phyloP scores from a whole-genome alignment of 352 stramenopile genomes.

The Thalassiosira hispida region DNA sequence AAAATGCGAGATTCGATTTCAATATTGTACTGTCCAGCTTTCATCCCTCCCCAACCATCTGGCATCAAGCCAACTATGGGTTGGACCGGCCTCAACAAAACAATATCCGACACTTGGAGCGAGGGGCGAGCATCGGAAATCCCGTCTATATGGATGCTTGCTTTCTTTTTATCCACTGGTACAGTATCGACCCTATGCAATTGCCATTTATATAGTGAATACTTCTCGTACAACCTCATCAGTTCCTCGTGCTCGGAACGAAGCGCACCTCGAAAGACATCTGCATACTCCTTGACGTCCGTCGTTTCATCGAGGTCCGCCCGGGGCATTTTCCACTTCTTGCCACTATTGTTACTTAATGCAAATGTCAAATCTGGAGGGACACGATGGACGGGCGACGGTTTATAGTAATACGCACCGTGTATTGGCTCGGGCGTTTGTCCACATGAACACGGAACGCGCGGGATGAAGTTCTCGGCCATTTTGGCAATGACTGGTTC shows the following conservation, averaged over 20 bases:
- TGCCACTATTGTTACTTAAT: not conserved
- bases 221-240: slow-evolving; percentile 66
- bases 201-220: slow-evolving; percentile 53
- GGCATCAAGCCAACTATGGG: not conserved
- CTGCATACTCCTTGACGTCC: slow-evolving; percentile 39
- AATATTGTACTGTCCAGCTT: not conserved
- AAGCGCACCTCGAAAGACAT: slow-evolving; percentile 43
- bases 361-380: slow-evolving; percentile 37
- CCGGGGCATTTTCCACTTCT: not conserved
- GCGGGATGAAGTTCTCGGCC: slow-evolving; percentile 40
- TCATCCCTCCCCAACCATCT: not conserved
- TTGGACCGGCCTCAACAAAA: slow-evolving; percentile 56
- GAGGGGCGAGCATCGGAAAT: slow-evolving; percentile 64
- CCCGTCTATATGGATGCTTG: slow-evolving; percentile 45
- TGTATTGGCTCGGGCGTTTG: not conserved
- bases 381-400: not conserved
- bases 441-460: slow-evolving; percentile 22
- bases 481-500: slow-evolving; percentile 25
- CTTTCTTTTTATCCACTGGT: slow-evolving; percentile 9
- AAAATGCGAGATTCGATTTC: slow-evolving; percentile 49
- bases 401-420: slow-evolving; percentile 3
- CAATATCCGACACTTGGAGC: slow-evolving; percentile 55
- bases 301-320: slow-evolving; percentile 55
- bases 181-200: slow-evolving; percentile 17
- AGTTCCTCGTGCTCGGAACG: slow-evolving; percentile 60